Conservation (phyloP, 192 early-diverging fungal species). For the Chytriomyces hyalinus region DNA sequence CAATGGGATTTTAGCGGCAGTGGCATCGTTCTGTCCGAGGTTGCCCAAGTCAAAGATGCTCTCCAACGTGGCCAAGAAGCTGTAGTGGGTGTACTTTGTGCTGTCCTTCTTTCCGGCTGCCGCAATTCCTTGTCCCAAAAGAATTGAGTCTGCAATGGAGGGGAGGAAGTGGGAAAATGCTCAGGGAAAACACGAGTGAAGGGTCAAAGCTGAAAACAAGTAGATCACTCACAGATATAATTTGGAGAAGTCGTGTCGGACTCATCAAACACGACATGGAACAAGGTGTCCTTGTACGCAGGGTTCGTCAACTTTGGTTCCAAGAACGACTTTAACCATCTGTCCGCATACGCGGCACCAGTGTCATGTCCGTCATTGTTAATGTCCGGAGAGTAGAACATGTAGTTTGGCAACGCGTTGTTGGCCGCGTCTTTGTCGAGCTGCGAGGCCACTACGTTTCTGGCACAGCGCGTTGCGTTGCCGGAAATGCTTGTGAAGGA, state of each 20-base stretch:
- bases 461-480: slow-evolving; percentile 66
- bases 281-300: slow-evolving; percentile 49
- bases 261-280: slow-evolving; percentile 53
- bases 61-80: slow-evolving; percentile 65
- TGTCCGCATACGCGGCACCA: slow-evolving; percentile 14
- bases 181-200: slow-evolving; percentile 17
- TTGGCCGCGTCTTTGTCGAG: slow-evolving; percentile 59
- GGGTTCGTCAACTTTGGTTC: slow-evolving; percentile 52
- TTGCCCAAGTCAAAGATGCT: slow-evolving; percentile 68
- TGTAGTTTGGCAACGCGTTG: slow-evolving; percentile 58
- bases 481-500: slow-evolving; percentile 56
- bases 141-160: slow-evolving; percentile 12
- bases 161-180: neutral
- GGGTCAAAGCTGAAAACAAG: slow-evolving; percentile 14
- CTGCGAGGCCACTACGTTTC: slow-evolving; percentile 63
- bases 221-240: slow-evolving; percentile 23
- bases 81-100: slow-evolving; percentile 71
- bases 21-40: slow-evolving; percentile 62
- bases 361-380: slow-evolving; percentile 50
- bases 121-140: slow-evolving; percentile 25
- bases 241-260: slow-evolving; percentile 17
- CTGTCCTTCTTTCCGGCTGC: slow-evolving; percentile 48
- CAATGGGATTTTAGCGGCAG: slow-evolving; percentile 53
- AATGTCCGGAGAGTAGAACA: slow-evolving; percentile 72
- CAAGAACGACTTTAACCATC: slow-evolving; percentile 66